These are phyloP conservation scores for Sextonia rubra DNA, from an alignment of 164 flowering plant genomes.

Conservation along the genomic window DNA sequence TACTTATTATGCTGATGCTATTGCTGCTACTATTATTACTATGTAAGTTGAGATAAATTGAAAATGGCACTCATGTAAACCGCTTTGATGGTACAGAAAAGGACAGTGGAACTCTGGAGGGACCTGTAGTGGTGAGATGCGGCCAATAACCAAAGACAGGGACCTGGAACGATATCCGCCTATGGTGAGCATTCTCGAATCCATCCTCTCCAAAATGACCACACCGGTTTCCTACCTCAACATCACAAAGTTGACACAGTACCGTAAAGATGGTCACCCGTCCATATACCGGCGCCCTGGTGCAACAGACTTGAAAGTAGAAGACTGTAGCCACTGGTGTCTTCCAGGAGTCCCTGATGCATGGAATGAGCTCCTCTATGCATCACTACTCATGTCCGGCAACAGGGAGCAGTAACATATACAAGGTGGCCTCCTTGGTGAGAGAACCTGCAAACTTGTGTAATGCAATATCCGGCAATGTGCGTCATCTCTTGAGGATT, in stretches of 20 bases:
- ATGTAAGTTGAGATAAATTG: background rate
- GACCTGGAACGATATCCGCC: constrained; percentile 37
- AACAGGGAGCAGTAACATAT: background rate
- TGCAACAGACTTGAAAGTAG: constrained; percentile 12
- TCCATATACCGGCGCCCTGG: constrained; percentile 35
- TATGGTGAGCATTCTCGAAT: constrained; percentile 51
- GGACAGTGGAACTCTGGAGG: constrained; percentile 71
- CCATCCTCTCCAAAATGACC: constrained; percentile 41
- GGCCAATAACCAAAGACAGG: constrained; percentile 35
- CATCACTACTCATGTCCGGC: background rate
- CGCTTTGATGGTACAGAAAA: constrained; percentile 28
- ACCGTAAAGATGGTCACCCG: constrained; percentile 65
- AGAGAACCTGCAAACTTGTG: background rate
- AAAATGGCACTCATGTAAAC: background rate
- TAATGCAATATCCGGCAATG: background rate
- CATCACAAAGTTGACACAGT: constrained; percentile 55
- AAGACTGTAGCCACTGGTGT: constrained; percentile 54
- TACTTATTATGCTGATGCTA: no score
- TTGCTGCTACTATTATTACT: background rate
- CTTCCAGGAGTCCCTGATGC: constrained; percentile 11
- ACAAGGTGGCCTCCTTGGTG: background rate
- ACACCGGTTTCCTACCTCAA: constrained; percentile 52
- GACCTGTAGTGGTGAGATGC: constrained; percentile 40
- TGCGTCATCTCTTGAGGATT: background rate
- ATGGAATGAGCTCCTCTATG: constrained; percentile 14